Evolutionary conservation across 1,139 yeast species (phyloP), one percentile per base, ranked within the genome.

Genomic region (Komagataea norvegica): DNA sequence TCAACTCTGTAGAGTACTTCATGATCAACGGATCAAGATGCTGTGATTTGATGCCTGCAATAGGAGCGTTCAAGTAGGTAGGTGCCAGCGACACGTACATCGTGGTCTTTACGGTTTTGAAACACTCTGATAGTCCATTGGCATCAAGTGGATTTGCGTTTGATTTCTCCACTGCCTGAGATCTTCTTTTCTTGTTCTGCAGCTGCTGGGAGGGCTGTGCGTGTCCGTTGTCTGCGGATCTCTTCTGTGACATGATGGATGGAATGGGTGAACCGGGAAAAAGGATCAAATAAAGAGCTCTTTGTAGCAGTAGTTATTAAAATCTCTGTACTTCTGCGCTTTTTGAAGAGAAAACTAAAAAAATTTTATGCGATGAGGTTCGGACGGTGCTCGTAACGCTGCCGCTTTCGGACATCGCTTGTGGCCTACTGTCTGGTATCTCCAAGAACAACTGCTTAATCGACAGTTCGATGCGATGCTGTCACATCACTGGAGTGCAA

Each of bases 71-170:
- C 33, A 79, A 58, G 60, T 78, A 84, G 44, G 77, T 67, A 37
- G 98, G 97, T 9, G 97, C 96, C 40, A 91, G 61, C 5, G 96
- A 86, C 4, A 88, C 78, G 55, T 88, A 87, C 59, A 91, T 60
- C 15, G 77, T 67, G 3, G 87, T 70, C 30, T 78, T 70, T 38
- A 81, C 74, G 31, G 63, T 67, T 50, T 77, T 79, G 64, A 84
- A 86, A 56, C 94, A 83, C 56, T 79, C 60, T 11, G 71, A 61
- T 13, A 63, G 36, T 8, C 69, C 69, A 26, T 57, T 54, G 15
- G 42, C 42, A 36, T 53, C 54, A 15, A 56, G 38, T 9, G 65
- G 66, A 45, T 62, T 65, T 20, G 54, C 29, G 38, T 43, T 31
- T 20, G 47, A 25, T 30, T 43, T 23, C 25, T 33, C 20, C 38